Percentiles rank a stretch among this genome's conserved stretches.
These are phyloP conservation scores for Wallemia ichthyophaga DNA, from an alignment of 1,284 basidiomycete genomes.

Conservation along the genomic window DNA sequence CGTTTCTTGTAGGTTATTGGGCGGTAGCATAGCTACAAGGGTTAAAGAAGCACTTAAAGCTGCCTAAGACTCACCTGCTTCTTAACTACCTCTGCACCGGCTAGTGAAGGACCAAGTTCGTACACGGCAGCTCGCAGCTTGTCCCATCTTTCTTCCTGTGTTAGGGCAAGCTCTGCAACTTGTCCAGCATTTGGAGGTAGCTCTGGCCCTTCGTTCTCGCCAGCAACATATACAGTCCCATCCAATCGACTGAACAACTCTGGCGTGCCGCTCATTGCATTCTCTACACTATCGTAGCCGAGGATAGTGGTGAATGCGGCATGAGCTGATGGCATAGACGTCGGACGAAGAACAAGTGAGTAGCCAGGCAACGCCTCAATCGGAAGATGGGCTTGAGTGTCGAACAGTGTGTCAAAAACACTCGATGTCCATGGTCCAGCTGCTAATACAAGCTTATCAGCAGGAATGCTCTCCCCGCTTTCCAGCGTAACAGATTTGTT, in stretches of 20 bases:
- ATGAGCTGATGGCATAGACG: background rate
- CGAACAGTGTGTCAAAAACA: background rate
- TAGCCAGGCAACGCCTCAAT: background rate
- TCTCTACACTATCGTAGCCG: background rate
- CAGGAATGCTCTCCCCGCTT: background rate
- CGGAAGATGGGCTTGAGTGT: background rate
- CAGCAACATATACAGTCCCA: background rate
- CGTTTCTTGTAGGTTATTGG: background rate
- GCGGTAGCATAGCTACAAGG: background rate
- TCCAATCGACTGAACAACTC: slow-evolving; percentile 6
- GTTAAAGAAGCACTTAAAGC: background rate
- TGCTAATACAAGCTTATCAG: background rate
- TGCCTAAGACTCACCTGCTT: background rate
- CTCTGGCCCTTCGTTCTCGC: background rate
- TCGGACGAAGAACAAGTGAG: background rate
- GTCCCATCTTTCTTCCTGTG: background rate
- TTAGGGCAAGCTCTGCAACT: background rate
- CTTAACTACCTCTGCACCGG: background rate
- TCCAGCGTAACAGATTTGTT: background rate
- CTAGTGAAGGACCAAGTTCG: background rate
- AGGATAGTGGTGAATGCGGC: background rate
- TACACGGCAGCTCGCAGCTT: background rate
- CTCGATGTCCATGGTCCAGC: background rate
- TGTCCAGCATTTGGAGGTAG: background rate
- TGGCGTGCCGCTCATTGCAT: slow-evolving; percentile 3